Evolutionary conservation across 2,329 filamentous ascomycete genomes (phyloP), one percentile per base, ranked within the genome.

Genomic region (Onygena corvina): DNA sequence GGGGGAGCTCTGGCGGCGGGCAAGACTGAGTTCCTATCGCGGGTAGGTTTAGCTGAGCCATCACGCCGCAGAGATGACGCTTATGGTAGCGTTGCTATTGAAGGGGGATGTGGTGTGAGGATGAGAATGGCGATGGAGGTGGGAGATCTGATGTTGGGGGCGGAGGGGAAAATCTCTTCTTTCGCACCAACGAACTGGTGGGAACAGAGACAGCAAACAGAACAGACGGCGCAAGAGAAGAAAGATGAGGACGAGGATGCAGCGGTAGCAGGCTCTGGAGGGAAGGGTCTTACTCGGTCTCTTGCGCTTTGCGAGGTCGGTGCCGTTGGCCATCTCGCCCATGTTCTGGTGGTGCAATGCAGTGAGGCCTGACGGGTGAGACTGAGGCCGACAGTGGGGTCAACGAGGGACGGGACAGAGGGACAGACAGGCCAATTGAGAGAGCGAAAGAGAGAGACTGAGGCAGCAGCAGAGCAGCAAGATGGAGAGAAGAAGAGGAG

Each of bases 1-100:
- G 85, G 5, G 92, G 92, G 16, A 98, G 79, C 55, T 84, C 79
- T 16, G 92, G 92, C 49, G 90, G 89, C 52, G 92, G 92, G 53
- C 94, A 84, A 50, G 92, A 96, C 68, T 96, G 92, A 47, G 92
- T 96, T 68, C 86, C 84, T 87, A 71, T 18, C 44, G 25, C 47
- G 47, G 63, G 53, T 57, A 58, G 50, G 54, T 53, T 54, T 50
- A 46, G 23, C n/a, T 47, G 21, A 14, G 21, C 20, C 31, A 36
- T 47, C 33, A 6, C 20, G 23, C n/a, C n/a, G n/a, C n/a, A n/a
- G n/a, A n/a, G n/a, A n/a, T n/a, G 33, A 16, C 25, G 30, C 14
- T n/a, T 16, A 20, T 23, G 46, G 21, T 34, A 23, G 27, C 20
- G 18, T n/a, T 20, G 27, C n/a, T 29, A 33, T 27, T 38, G 30